Conservation (phyloP, 768 basidiomycete species). For the Harrya chromipes region DNA sequence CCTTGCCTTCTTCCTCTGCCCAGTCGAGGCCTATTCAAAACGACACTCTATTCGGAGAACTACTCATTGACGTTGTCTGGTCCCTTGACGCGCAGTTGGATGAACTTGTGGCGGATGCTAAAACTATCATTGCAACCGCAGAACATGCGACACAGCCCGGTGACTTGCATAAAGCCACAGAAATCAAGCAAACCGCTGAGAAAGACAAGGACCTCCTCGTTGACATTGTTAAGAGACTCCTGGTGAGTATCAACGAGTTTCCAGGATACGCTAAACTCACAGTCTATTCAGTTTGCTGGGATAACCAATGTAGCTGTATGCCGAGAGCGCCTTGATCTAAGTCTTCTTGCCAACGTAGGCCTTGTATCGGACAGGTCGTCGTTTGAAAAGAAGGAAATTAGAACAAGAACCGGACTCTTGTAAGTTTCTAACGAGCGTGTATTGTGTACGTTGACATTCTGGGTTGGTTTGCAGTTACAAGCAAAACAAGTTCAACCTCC, state of each 20-base stretch:
- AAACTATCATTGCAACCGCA: conserved; percentile 36
- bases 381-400: conserved; percentile 77
- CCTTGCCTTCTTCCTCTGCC: conserved; percentile 64
- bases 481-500: conserved; percentile 97
- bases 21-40: conserved; percentile 37
- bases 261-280: neutral
- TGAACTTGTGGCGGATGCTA: conserved; percentile 59
- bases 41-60: conserved; percentile 55
- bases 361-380: conserved; percentile 64
- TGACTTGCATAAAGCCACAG: conserved; percentile 34
- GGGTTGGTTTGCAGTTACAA: conserved; percentile 66
- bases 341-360: conserved; percentile 58
- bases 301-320: conserved; percentile 60
- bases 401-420: conserved; percentile 79
- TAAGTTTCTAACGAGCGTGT: conserved; percentile 38
- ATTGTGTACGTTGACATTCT: neutral
- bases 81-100: conserved; percentile 75
- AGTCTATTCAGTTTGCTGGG: conserved; percentile 45
- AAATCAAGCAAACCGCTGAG: conserved; percentile 52
- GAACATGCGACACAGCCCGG: conserved; percentile 21
- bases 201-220: conserved; percentile 61
- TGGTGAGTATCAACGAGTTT: conserved; percentile 39
- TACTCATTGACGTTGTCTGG: conserved; percentile 80
- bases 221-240: conserved; percentile 54
- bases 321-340: conserved; percentile 71